phyloP scores from a whole-genome alignment of 2,329 filamentous ascomycete genomes.

The Pseudogymnoascus sp. region DNA sequence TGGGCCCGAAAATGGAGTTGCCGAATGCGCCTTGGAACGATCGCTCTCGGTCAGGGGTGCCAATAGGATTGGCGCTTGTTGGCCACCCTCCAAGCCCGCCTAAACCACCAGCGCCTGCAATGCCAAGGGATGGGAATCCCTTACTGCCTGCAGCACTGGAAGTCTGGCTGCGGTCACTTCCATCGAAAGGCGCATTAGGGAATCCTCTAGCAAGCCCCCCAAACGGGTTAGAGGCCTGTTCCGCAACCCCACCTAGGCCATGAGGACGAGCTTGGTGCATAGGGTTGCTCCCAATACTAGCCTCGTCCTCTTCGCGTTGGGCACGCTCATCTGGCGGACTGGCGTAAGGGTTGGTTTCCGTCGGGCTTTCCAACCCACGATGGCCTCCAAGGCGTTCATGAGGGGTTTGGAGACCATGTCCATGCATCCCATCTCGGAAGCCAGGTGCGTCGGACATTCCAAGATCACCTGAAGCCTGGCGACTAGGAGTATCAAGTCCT shows the following conservation, averaged over 20 bases:
- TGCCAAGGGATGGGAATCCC: slow-evolving; percentile 55
- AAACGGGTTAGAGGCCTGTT: slow-evolving; percentile 44
- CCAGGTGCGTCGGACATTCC: slow-evolving; percentile 54
- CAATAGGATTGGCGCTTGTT: slow-evolving; percentile 51
- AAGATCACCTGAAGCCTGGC: slow-evolving; percentile 43
- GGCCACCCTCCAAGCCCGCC: slow-evolving; percentile 36
- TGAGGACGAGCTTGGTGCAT: slow-evolving; percentile 40
- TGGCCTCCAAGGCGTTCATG: slow-evolving; percentile 38
- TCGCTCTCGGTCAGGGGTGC: slow-evolving; percentile 60
- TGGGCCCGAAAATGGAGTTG: slow-evolving; percentile 68
- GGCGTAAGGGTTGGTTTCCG: slow-evolving; percentile 91
- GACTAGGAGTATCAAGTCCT: slow-evolving; percentile 37
- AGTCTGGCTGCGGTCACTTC: slow-evolving; percentile 85
- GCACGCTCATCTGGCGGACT: slow-evolving; percentile 72
- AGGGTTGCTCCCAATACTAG: slow-evolving; percentile 25
- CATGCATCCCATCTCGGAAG: slow-evolving; percentile 47
- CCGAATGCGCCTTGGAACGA: slow-evolving; percentile 57
- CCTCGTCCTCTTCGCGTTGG: slow-evolving; percentile 48
- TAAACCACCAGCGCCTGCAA: slow-evolving; percentile 45
- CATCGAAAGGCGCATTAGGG: slow-evolving; percentile 39
- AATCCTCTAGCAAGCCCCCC: slow-evolving; percentile 47
- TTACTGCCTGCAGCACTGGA: slow-evolving; percentile 74
- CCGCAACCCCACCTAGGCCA: slow-evolving; percentile 43
- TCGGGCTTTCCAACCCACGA: slow-evolving; percentile 65
- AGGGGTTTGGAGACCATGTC: slow-evolving; percentile 44